A percentile compares a stretch with the other conserved stretches of the same genome.
Evolutionary conservation across 305 asterid species (phyloP).

Genomic region (Solanum hybrid): DNA sequence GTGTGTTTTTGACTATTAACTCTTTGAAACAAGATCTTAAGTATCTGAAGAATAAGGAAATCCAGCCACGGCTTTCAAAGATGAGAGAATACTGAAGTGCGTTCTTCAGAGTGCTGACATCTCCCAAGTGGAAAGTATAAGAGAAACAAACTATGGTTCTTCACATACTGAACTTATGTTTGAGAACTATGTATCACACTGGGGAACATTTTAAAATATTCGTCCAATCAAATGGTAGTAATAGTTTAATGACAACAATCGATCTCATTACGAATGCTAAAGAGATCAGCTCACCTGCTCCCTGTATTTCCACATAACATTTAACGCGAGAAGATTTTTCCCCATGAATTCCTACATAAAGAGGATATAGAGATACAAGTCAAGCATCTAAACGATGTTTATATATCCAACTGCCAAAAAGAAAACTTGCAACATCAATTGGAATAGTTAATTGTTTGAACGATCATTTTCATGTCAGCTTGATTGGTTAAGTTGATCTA

Average conservation of each 20-base stretch:
- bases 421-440: background rate
- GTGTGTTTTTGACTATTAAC: background rate
- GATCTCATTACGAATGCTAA: background rate
- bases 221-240: background rate
- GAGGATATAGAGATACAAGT: background rate
- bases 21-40: background rate
- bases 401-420: background rate
- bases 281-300: conserved; percentile 62
- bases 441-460: background rate
- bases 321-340: conserved; percentile 81
- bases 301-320: conserved; percentile 98
- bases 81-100: background rate
- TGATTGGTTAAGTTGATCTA: background rate
- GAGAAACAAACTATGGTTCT: background rate
- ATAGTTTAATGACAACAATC: background rate
- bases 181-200: background rate
- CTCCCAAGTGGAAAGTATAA: background rate
- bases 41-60: background rate
- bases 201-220: background rate
- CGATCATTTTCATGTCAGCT: background rate
- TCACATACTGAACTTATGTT: background rate
- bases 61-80: background rate
- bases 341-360: conserved; percentile 94
- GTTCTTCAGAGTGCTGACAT: background rate
- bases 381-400: background rate